Base-by-base conservation (phyloP, 192 early-diverging fungal species). In the Coemansia sp. region DNA sequence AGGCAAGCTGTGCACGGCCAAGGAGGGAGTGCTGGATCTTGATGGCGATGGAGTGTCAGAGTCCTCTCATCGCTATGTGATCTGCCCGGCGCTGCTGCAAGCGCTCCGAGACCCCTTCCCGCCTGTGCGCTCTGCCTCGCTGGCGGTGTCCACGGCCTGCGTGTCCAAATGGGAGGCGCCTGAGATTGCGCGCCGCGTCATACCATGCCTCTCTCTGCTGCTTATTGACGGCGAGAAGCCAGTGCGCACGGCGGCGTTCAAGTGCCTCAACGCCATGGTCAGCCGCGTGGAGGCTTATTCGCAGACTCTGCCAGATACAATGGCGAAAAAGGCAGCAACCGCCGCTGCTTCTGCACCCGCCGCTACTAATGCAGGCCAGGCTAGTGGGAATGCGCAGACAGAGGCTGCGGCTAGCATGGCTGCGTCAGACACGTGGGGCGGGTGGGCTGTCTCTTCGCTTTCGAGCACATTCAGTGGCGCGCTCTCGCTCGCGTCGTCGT, bases 391-490 rank as follows among this genome's bases (percentile, higher is more conserved):
- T 19, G 67, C 68, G n/a, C 65, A 64, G 49, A 57, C 71, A 10
- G 65, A 64, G 35, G 63, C 64, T 6, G 76, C 61, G 6, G 84
- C 75, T n/a, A 81, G 71, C 36, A 68, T 87, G 22, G 83, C 76
- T 4, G 81, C 76, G 15, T 78, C 87, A 59, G 65, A 74, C 24
- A 89, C 90, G 27, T 94, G 94, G 92, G 88, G 90, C 43, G 91
- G 90, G 6, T 96, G 95, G 95, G 95, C 95, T 0, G 89, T 94
- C 4, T 92, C 92, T 4, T 93, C 92, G 11, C 74, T 93, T 45
- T 86, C 89, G 17, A 90, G 66, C 37, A 82, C 74, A 22, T 62
- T 82, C 24, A 70, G 63, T 14, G 74, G 74, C 8, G 79, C 74
- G 5, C 24, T 82, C 11, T 82, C 79, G 19, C 59, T 81, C 7